Evolutionary conservation across 345 rosid genomes (phyloP).

Genomic region (Durio zibethinus): DNA sequence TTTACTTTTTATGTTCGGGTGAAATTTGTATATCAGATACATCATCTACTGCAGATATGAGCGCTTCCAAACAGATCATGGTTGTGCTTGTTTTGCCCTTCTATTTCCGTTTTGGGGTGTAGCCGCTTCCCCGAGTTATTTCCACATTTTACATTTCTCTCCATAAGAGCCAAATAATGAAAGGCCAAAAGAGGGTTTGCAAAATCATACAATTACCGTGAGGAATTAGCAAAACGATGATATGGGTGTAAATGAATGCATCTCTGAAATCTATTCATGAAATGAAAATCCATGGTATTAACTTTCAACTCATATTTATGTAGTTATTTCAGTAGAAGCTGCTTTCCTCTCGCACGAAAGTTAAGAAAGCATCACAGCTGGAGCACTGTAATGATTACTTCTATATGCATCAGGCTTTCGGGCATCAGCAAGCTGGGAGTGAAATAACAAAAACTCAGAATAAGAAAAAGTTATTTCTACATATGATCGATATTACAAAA

Average conservation of each 20-base stretch:
- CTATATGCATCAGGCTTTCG: not conserved
- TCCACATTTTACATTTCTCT: not conserved
- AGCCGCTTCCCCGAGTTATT: not conserved
- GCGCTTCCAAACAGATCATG: constrained; percentile 6
- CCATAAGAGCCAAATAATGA: not conserved
- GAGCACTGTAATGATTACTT: not conserved
- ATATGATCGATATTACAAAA: not conserved
- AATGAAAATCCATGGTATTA: no score
- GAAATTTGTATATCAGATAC: constrained; percentile 18
- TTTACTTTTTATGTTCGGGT: constrained; percentile 2
- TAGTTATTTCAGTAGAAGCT: no score
- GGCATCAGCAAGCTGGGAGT: not conserved
- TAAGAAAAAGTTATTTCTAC: not conserved
- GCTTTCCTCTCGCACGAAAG: no score
- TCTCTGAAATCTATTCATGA: not conserved
- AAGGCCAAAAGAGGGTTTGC: not conserved
- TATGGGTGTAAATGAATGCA: not conserved
- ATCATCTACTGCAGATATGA: constrained; percentile 10
- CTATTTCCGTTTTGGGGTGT: not conserved
- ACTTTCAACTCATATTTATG: no score
- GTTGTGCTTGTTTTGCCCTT: not conserved
- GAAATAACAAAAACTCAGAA: not conserved
- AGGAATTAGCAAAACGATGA: no score
- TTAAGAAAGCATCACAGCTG: not conserved
- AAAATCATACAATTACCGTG: no score